Evolutionary conservation across 306 rosid species (phyloP).

Genomic region (Lathyrus aphaca): DNA sequence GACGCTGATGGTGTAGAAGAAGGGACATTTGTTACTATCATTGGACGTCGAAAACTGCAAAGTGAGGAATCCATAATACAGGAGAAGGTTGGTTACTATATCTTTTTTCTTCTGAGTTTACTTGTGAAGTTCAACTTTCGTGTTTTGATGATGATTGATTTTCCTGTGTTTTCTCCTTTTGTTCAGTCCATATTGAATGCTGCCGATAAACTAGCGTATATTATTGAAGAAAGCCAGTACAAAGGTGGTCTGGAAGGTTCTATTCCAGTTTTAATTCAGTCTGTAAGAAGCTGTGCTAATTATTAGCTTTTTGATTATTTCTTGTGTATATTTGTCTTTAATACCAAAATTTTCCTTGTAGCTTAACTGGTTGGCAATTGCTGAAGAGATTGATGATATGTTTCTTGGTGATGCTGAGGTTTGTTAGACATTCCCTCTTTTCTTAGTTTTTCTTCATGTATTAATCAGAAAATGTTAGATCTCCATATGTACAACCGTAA

Average conservation of each 20-base stretch:
- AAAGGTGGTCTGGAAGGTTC: slow-evolving; percentile 77
- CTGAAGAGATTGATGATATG: slow-evolving; percentile 87
- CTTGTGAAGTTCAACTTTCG: slow-evolving; percentile 23
- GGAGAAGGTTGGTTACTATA: slow-evolving; percentile 60
- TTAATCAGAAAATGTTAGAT: not conserved
- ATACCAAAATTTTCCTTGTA: slow-evolving; percentile 47
- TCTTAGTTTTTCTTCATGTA: not conserved
- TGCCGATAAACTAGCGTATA: slow-evolving; percentile 63
- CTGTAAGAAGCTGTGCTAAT: slow-evolving; percentile 64
- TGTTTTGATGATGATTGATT: slow-evolving; percentile 18
- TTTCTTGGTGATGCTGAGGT: slow-evolving; percentile 95
- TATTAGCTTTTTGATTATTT: slow-evolving; percentile 32
- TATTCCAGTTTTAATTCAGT: slow-evolving; percentile 78
- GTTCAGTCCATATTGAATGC: slow-evolving; percentile 67
- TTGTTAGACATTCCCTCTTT: slow-evolving; percentile 7
- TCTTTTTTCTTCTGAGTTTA: slow-evolving; percentile 10
- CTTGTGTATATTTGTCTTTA: slow-evolving; percentile 29
- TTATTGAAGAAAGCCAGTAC: slow-evolving; percentile 74
- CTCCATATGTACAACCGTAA: no score
- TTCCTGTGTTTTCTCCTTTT: not conserved
- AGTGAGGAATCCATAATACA: slow-evolving; percentile 74
- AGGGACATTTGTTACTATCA: slow-evolving; percentile 72
- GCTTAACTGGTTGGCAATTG: slow-evolving; percentile 80
- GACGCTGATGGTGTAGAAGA: slow-evolving; percentile 91
- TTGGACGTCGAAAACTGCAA: slow-evolving; percentile 63